Conservation (phyloP, 2,329 filamentous ascomycete species). For the Verticillium albo-atrum region DNA sequence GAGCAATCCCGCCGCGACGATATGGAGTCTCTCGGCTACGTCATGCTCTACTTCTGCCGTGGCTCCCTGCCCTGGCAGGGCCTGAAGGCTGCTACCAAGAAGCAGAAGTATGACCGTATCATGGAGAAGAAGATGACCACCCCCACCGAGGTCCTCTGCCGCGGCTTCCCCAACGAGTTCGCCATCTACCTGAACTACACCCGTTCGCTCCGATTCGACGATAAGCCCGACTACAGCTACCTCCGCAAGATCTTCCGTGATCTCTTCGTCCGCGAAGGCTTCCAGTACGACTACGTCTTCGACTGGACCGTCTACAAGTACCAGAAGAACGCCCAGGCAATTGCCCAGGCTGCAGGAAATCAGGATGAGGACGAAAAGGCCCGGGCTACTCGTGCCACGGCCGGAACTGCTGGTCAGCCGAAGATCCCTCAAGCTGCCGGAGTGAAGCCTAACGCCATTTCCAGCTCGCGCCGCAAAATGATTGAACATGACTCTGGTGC, state of each 20-base stretch:
- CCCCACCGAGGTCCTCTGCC: conserved; percentile 66
- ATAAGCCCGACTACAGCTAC: conserved; percentile 74
- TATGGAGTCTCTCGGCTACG: conserved; percentile 71
- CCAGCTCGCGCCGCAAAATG: conserved; percentile 79
- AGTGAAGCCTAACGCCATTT: conserved; percentile 68
- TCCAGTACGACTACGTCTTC: conserved; percentile 75
- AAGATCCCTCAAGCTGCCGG: conserved; percentile 50
- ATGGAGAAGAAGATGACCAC: conserved; percentile 34
- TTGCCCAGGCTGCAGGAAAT: conserved; percentile 71
- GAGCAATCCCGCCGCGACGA: conserved; percentile 72
- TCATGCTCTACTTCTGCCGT: conserved; percentile 73
- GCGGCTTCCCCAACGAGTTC: conserved; percentile 71
- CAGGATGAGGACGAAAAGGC: conserved; percentile 75
- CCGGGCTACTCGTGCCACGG: conserved; percentile 61
- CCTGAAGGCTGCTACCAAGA: conserved; percentile 66
- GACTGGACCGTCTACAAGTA: conserved; percentile 99
- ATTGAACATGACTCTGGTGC: conserved; percentile 61
- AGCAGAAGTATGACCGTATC: conserved; percentile 52
- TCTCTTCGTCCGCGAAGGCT: conserved; percentile 65
- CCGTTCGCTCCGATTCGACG: conserved; percentile 66
- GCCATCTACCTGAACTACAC: conserved; percentile 74
- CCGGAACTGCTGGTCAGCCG: conserved; percentile 59
- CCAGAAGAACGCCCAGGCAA: conserved; percentile 92
- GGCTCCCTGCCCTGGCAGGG: conserved; percentile 72
- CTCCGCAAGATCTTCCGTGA: conserved; percentile 72